Evolutionary conservation across 2,329 filamentous ascomycete genomes (phyloP), one percentile per base, ranked within the genome.

Genomic region (Pseudocercospora fuligena): DNA sequence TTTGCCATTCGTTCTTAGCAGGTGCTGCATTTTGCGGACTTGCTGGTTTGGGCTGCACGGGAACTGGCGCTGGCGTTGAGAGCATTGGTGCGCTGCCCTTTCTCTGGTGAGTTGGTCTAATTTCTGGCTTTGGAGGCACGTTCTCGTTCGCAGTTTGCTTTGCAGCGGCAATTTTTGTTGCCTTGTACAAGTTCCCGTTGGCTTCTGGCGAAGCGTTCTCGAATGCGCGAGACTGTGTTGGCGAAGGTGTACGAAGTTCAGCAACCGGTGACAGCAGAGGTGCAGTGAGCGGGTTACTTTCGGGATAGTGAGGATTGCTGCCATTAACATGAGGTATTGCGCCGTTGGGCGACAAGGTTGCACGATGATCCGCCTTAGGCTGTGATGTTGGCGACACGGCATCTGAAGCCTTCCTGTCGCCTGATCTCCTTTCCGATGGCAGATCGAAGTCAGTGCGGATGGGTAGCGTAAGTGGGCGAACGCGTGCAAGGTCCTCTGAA

Each of bases 221-320:
- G 59, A 84, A 80, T 57, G 84, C 88, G 63, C 89, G 84, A 63
- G 81, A 80, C 12, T 85, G 82, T 2, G 85, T 90, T 1, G 91
- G 90, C 1, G 91, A 92, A 2, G 90, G 89, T 0, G 89, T 90
- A n/a, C 86, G 84, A 5, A 87, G 86, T 79, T 93, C 91, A 62
- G 90, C 90, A 0, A 93, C 91, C 0, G 91, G 91, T 0, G 91
- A 93, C 1, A 94, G 82, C 23, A 84, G 69, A 4, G 82, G 82
- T 36, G 70, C 73, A 7, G 69, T 60, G 25, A 69, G 57, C 25
- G 65, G 65, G n/a, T 53, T 61, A 16, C 53, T 54, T 8, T 73
- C 72, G n/a, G 61, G 66, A 40, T 70, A 64, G 31, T 69, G 66
- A 16, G 64, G 65, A 21, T 69, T 68, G 5, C 66, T 25, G 6